phyloP scores from a whole-genome alignment of 169 alveolate species.

The Fabrea salina region DNA sequence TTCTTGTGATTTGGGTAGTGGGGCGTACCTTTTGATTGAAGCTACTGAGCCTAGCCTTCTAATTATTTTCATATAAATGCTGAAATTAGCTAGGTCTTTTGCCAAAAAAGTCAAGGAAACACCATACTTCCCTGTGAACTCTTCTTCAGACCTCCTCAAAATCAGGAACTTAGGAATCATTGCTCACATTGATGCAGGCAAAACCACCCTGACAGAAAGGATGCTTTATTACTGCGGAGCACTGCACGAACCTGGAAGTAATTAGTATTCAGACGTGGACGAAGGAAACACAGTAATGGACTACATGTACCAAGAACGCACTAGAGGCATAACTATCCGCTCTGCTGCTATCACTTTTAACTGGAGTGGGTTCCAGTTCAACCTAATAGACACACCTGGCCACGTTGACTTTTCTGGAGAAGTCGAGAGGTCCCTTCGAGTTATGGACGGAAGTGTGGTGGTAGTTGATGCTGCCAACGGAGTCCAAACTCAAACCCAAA shows the following conservation, averaged over 20 bases:
- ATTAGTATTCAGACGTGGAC: constrained; percentile 52
- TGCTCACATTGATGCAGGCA: constrained; percentile 98
- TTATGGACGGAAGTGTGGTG: constrained; percentile 95
- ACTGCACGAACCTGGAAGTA: constrained; percentile 56
- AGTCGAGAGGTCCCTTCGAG: constrained; percentile 93
- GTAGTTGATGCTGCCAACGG: constrained; percentile 97
- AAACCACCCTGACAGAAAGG: constrained; percentile 96
- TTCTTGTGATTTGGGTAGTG: too few relatives aligned
- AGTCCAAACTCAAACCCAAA: constrained; percentile 93
- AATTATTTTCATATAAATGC: too few relatives aligned
- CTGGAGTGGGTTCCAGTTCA: constrained; percentile 89
- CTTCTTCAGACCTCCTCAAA: constrained; percentile 22
- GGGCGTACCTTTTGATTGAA: too few relatives aligned
- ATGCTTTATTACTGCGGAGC: constrained; percentile 92
- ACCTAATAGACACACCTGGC: constrained; percentile 98
- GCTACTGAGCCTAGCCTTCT: too few relatives aligned
- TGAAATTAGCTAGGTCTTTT: not conserved
- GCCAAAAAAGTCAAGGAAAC: not conserved
- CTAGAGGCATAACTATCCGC: constrained; percentile 95
- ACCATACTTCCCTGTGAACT: constrained; percentile 5
- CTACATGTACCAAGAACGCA: constrained; percentile 94
- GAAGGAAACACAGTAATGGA: constrained; percentile 95
- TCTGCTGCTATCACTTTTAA: constrained; percentile 95
- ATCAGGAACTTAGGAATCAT: constrained; percentile 90
- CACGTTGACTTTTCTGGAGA: constrained; percentile 95